Evolutionary conservation across 2,329 filamentous ascomycete species (phyloP).

Genomic region (Thelonectria olida): DNA sequence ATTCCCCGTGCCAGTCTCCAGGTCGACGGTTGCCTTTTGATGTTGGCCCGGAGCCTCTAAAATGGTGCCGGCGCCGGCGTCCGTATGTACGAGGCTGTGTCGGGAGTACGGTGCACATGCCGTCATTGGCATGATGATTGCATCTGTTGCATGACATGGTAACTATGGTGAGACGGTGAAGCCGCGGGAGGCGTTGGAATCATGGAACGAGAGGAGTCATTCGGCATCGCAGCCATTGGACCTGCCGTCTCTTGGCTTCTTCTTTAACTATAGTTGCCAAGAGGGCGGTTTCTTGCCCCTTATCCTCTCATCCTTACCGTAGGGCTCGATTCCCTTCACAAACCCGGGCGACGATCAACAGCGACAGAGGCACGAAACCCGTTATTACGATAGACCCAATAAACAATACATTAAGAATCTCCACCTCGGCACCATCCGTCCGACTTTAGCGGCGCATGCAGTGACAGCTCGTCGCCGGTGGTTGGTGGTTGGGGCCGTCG

Average conservation of each 20-base stretch:
- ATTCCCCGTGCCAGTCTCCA: neutral
- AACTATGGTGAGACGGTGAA: no score
- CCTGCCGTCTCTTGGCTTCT: no score
- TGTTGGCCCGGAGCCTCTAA: neutral
- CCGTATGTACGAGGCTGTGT: neutral
- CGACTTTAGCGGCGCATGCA: neutral
- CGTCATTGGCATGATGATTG: neutral
- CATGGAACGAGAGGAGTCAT: neutral
- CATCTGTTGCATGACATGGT: no score
- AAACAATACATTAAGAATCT: neutral
- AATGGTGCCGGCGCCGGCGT: neutral
- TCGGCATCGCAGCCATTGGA: no score
- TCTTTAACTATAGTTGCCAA: no score
- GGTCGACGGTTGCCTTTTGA: neutral
- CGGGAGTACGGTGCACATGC: neutral
- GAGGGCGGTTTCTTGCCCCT: neutral
- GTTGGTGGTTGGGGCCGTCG: neutral
- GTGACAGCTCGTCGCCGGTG: neutral
- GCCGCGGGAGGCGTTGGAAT: neutral
- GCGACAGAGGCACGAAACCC: neutral
- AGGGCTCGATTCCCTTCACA: neutral
- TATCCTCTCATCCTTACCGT: neutral
- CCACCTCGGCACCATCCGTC: slow-evolving; percentile 9
- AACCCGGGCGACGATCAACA: neutral
- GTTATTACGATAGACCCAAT: slow-evolving; percentile 18